phyloP scores from a whole-genome alignment of 2,329 filamentous ascomycete genomes.

The Aspergillus brunneoviolaceus region DNA sequence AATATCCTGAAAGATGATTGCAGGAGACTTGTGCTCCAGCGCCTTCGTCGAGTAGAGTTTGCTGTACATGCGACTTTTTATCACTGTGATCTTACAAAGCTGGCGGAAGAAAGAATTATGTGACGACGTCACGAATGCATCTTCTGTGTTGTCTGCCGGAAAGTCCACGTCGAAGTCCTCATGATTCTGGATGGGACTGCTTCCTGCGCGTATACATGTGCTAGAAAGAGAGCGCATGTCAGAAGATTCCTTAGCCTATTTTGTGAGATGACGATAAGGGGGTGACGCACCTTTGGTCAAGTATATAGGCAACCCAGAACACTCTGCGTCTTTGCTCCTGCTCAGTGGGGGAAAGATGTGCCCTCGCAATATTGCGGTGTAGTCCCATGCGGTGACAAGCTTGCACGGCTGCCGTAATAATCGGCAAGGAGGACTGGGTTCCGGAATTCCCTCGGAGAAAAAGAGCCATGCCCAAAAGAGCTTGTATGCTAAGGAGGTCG shows the following conservation, averaged over 20 bases:
- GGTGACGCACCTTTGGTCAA: constrained; percentile 62
- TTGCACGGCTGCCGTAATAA: constrained; percentile 84
- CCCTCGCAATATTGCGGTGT: constrained; percentile 83
- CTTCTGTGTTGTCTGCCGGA: constrained; percentile 82
- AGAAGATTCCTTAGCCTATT: not conserved
- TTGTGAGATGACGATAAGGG: not conserved
- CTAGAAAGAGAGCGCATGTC: not conserved
- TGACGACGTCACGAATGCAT: constrained; percentile 76
- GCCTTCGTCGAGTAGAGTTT: constrained; percentile 85
- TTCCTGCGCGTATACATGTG: constrained; percentile 61
- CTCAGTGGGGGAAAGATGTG: constrained; percentile 84
- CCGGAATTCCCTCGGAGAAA: constrained; percentile 95
- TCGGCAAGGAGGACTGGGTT: constrained; percentile 82
- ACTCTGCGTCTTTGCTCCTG: constrained; percentile 80
- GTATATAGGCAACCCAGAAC: constrained; percentile 71
- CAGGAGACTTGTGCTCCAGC: constrained; percentile 73
- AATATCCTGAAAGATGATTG: constrained; percentile 85
- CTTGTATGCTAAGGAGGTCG: constrained; percentile 88
- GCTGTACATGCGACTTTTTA: constrained; percentile 89
- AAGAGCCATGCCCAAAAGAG: constrained; percentile 83
- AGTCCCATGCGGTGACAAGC: constrained; percentile 88
- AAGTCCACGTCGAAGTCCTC: constrained; percentile 91
- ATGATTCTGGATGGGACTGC: constrained; percentile 66
- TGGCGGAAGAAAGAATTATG: constrained; percentile 92
- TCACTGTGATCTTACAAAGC: constrained; percentile 83